Base-by-base conservation (phyloP, 495 filamentous ascomycete genomes). In the Neurospora pannonica region DNA sequence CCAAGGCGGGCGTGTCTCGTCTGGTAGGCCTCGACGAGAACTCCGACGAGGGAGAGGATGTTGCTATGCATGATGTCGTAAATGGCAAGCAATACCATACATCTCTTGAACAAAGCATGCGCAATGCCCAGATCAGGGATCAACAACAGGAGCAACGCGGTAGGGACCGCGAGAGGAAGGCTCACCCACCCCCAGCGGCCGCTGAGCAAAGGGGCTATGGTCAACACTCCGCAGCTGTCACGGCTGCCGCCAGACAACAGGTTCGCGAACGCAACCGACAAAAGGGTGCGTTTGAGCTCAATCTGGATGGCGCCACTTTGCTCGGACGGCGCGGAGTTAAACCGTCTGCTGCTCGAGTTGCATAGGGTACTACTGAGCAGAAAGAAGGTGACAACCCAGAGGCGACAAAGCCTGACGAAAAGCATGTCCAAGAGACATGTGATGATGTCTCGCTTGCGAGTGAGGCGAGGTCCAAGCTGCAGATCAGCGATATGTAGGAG, bases 261-360 rank as follows among this genome's bases (percentile, higher is more conserved):
- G 92, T 93, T 13, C 80, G 83, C 1, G 85, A 86, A 67, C 87
- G 86, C 21, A 84, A 89, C 48, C 84, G 87, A 74, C 87, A 88
- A 72, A 86, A 89, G 70, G 91, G 90, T 28, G 90, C 92, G 1
- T 99, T 99, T 76, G 96, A 99, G 82, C 87, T 99, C 38, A 97
- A 89, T 79, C 84, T 99, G 19, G 93, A 97, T 74, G 93, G 94
- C 73, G 91, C 97, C 5, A 97, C 94, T 31, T 84, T 99, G 73
- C 84, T 99, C 1, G 94, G 94, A 10, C 88, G 94, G 75, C 87
- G 96, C 76, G 88, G 88, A 5, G 88, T 89, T 79, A 89, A 87
- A 74, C 54, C 54, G 28, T 67, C 54, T 39, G 78, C 78, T 31
- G 80, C 83, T 71, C 79, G 81, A 69, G 84, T 85, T 40, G 81